phyloP scores from a whole-genome alignment of 2,329 filamentous ascomycete genomes.

The Alternaria dauci region DNA sequence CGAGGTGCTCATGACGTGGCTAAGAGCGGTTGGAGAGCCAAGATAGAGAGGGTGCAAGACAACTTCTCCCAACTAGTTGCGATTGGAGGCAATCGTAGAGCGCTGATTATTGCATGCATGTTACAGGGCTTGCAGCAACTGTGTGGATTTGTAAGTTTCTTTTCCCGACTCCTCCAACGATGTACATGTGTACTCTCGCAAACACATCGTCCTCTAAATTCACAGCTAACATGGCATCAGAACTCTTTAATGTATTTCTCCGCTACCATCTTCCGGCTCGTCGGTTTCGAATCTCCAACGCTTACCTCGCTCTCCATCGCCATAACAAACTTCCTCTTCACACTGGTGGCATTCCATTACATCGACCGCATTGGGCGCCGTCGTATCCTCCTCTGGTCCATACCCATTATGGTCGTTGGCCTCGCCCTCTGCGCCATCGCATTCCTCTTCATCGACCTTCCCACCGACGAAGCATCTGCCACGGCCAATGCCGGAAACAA shows the following conservation, averaged over 20 bases:
- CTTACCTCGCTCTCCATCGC: conserved; percentile 56
- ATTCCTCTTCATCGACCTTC: conserved; percentile 71
- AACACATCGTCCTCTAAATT: neutral
- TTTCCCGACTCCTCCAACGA: neutral
- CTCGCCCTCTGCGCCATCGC: conserved; percentile 75
- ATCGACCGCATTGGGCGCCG: conserved; percentile 57
- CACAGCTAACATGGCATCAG: conserved; percentile 24
- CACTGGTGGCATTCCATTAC: conserved; percentile 55
- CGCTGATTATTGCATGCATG: conserved; percentile 83
- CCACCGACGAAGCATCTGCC: conserved; percentile 25
- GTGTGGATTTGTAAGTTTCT: conserved; percentile 63
- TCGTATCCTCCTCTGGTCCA: conserved; percentile 77
- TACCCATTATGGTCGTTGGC: conserved; percentile 83
- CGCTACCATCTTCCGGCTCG: conserved; percentile 57
- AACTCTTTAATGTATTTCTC: conserved; percentile 60
- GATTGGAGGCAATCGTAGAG: conserved; percentile 69
- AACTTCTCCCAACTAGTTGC: conserved; percentile 60
- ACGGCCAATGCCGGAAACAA: conserved; percentile 13
- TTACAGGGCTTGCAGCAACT: conserved; percentile 89
- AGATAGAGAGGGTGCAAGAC: conserved; percentile 61
- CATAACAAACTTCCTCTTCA: conserved; percentile 57
- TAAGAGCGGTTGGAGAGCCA: conserved; percentile 40
- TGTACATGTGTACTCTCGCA: neutral
- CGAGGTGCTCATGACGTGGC: conserved; percentile 44
- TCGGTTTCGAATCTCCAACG: conserved; percentile 58